Percentiles rank a stretch among this genome's conserved stretches.
Evolutionary conservation across 2,329 filamentous ascomycete species (phyloP).

Genomic region (Pezicula radicicola): DNA sequence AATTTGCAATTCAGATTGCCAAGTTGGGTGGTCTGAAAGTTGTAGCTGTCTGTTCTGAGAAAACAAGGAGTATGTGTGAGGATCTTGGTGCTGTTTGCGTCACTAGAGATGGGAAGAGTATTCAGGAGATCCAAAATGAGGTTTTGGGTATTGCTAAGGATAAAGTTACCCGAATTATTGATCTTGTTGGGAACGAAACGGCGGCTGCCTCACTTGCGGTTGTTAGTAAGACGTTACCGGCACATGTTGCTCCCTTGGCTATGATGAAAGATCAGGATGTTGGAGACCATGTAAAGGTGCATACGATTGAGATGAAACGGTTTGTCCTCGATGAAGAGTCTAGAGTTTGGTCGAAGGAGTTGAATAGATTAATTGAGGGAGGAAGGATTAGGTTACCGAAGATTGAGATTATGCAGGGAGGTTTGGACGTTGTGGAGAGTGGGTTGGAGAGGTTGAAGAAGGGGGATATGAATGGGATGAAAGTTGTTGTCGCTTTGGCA

Average conservation of each 20-base stretch:
- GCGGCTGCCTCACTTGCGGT: slow-evolving; percentile 26
- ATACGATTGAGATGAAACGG: slow-evolving; percentile 37
- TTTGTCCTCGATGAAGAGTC: slow-evolving; percentile 32
- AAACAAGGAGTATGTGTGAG: neutral
- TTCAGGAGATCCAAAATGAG: slow-evolving; percentile 30
- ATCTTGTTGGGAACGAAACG: slow-evolving; percentile 34
- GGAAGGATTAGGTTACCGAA: slow-evolving; percentile 28
- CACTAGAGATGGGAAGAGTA: slow-evolving; percentile 30
- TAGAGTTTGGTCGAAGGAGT: slow-evolving; percentile 24
- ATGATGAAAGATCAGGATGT: slow-evolving; percentile 29
- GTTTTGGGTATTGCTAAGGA: slow-evolving; percentile 23
- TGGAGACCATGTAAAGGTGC: slow-evolving; percentile 27
- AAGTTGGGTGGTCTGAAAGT: slow-evolving; percentile 30
- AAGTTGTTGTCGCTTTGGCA: slow-evolving; percentile 28
- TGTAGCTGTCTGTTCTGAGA: slow-evolving; percentile 26
- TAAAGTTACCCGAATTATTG: slow-evolving; percentile 32
- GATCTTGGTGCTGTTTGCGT: slow-evolving; percentile 31
- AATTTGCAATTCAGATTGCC: slow-evolving; percentile 38
- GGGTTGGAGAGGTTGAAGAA: slow-evolving; percentile 32
- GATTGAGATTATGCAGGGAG: slow-evolving; percentile 31
- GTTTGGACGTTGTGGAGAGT: slow-evolving; percentile 26
- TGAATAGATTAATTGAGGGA: slow-evolving; percentile 29
- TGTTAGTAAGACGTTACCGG: slow-evolving; percentile 21
- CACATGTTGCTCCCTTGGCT: slow-evolving; percentile 32
- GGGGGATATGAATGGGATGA: slow-evolving; percentile 31